Evolutionary conservation across 345 rosid genomes (phyloP).

Genomic region (Dimocarpus longan): DNA sequence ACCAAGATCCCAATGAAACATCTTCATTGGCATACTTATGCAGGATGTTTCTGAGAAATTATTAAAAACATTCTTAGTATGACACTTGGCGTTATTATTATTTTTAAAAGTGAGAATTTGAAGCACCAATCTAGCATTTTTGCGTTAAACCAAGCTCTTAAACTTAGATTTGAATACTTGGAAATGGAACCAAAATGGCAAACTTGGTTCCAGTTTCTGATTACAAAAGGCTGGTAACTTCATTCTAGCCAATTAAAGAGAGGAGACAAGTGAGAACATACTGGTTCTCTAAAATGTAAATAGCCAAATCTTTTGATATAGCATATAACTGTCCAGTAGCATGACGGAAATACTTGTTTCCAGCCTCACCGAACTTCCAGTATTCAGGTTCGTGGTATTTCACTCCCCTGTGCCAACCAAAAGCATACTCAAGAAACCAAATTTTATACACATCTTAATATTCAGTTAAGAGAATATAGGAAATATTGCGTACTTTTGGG

Average conservation of each 20-base stretch:
- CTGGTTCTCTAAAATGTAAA: constrained; percentile 74
- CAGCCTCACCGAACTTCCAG: constrained; percentile 84
- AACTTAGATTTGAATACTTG: no score
- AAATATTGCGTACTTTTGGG: constrained; percentile 55
- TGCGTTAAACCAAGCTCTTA: background rate
- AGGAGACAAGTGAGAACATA: constrained; percentile 33
- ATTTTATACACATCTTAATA: background rate
- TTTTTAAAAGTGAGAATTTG: background rate
- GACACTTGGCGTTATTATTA: background rate
- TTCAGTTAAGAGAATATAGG: background rate
- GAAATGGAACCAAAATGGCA: no score
- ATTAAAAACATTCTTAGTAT: constrained; percentile 13
- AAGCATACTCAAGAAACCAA: constrained; percentile 9
- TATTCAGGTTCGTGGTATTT: constrained; percentile 88
- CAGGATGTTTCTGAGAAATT: constrained; percentile 50
- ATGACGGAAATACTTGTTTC: constrained; percentile 83
- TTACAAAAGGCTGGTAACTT: background rate
- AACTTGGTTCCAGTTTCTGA: background rate
- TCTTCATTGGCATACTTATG: constrained; percentile 70
- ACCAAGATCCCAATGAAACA: constrained; percentile 66
- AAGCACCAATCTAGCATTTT: background rate
- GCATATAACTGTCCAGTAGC: constrained; percentile 93
- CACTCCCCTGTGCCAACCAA: constrained; percentile 53
- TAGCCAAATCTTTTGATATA: constrained; percentile 80
- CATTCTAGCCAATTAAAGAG: background rate